These are phyloP conservation scores for Zanthoxylum bungeanum DNA, from an alignment of 345 rosid species.

Conservation along the genomic window DNA sequence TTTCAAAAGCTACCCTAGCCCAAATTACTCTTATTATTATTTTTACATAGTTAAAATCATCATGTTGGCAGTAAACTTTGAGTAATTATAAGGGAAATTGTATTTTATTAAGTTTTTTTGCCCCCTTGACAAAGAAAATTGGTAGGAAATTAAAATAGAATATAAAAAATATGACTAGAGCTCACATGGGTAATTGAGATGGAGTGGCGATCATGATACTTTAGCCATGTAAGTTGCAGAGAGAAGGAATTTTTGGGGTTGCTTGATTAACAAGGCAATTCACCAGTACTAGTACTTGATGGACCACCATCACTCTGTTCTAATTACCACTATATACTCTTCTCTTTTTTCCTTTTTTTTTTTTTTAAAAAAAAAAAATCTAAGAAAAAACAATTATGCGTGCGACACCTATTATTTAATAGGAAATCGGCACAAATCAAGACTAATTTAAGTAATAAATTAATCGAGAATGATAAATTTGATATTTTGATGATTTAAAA, in stretches of 20 bases:
- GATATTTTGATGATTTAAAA: too few species aligned
- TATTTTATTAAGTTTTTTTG: background rate
- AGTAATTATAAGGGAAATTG: slow-evolving; percentile 16
- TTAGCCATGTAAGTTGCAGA: slow-evolving; percentile 47
- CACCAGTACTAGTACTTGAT: slow-evolving; percentile 67
- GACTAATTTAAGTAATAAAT: too few species aligned
- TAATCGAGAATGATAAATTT: too few species aligned
- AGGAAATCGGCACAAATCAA: too few species aligned
- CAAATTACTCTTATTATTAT: too few species aligned
- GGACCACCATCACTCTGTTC: slow-evolving; percentile 67
- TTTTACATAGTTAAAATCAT: too few species aligned
- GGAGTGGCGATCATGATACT: slow-evolving; percentile 65
- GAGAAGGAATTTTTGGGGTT: slow-evolving; percentile 43
- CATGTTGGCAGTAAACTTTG: slow-evolving; percentile 22
- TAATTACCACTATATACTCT: slow-evolving; percentile 15
- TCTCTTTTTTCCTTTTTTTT: too few species aligned
- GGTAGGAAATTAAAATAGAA: too few species aligned
- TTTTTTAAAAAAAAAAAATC: background rate
- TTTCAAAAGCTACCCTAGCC: slow-evolving; percentile 40
- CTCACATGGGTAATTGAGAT: slow-evolving; percentile 61
- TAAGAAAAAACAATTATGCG: too few species aligned
- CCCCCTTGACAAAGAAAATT: too few species aligned
- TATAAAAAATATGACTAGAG: slow-evolving; percentile 21
- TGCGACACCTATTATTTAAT: too few species aligned
- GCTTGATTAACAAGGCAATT: slow-evolving; percentile 87